Evolutionary conservation across 495 filamentous ascomycete genomes (phyloP), one percentile per base, ranked within the genome.

Genomic region (Cudoniella acicularis): DNA sequence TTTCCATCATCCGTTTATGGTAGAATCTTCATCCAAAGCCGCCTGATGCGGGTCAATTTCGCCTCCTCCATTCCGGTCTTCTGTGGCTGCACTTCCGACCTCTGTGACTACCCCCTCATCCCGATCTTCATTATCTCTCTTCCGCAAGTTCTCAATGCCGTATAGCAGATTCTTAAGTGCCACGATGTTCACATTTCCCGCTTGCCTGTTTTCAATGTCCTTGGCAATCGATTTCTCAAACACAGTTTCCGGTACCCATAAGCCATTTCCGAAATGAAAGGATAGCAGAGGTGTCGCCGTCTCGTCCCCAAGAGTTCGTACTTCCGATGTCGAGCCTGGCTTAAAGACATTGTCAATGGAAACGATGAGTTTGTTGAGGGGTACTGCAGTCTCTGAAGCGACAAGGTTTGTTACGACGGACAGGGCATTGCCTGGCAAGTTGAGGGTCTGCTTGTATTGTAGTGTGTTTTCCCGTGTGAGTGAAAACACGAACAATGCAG

Each of bases 121-220:
- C 43, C 63, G 61, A 8, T 75, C 78, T 30, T 78, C 78, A n/a
- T 67, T 69, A 16, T 75, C 79, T 17, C 77, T 80, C 76, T 95
- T 97, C 51, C 92, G 79, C 51, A 96, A 75, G 57, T 84, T 86
- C 49, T 84, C 87, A 49, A 91, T 72, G 1, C 77, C 76, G 71
- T 96, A 96, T 53, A 96, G 60, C 0, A 85, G 70, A 48, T 84
- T 82, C 11, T 78, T 73, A 22, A 87, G 58, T 41, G 78, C 22
- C 9, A 16, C 48, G 11, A 22, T 20, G 9, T 18, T 18, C 16
- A 62, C 49, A 25, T 63, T 22, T 6, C 55, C 36, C 63, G 59
- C 18, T 72, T 67, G 17, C 57, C 59, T 47, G 3, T n/a, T 40
- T 16, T 25, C 20, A n/a, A 3, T 40, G 8, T 16, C 22, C 2